Evolutionary conservation across 306 rosid species (phyloP).

Genomic region (Mimosa pudica): DNA sequence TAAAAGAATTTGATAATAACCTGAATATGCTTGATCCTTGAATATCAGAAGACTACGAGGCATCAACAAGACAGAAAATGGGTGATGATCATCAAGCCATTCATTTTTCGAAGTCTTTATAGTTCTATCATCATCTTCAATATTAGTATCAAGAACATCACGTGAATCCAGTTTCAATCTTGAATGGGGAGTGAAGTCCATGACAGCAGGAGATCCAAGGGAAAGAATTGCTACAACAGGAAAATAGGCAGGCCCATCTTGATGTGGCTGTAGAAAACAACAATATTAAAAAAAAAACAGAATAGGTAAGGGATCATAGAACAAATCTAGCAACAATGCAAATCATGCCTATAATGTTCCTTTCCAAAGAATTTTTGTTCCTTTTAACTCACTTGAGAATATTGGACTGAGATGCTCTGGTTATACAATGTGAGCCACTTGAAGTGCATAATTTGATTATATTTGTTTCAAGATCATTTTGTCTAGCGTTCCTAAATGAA

Average conservation of each 20-base stretch:
- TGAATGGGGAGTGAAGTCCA: slow-evolving; percentile 91
- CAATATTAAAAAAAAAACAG: background rate
- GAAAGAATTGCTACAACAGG: slow-evolving; percentile 92
- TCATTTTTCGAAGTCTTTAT: slow-evolving; percentile 41
- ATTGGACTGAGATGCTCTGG: background rate
- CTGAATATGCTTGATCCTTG: slow-evolving; percentile 83
- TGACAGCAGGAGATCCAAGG: slow-evolving; percentile 80
- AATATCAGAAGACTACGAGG: slow-evolving; percentile 83
- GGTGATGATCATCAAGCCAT: slow-evolving; percentile 50
- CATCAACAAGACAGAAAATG: slow-evolving; percentile 69
- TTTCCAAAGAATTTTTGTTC: background rate
- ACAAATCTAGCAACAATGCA: background rate
- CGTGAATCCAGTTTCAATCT: slow-evolving; percentile 50
- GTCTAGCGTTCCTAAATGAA: background rate
- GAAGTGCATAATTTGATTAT: background rate
- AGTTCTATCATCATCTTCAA: slow-evolving; percentile 33
- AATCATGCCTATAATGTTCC: background rate
- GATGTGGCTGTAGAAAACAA: slow-evolving; percentile 71
- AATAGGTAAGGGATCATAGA: slow-evolving; percentile 8
- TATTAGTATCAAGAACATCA: slow-evolving; percentile 35
- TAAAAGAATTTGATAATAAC: slow-evolving; percentile 46
- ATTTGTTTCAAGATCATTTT: background rate
- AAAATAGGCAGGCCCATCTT: slow-evolving; percentile 90
- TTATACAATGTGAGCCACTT: background rate
- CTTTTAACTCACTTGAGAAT: background rate